These are phyloP conservation scores for Nakazawaea ambrosiae DNA, from an alignment of 805 yeast genomes.

Conservation along the genomic window DNA sequence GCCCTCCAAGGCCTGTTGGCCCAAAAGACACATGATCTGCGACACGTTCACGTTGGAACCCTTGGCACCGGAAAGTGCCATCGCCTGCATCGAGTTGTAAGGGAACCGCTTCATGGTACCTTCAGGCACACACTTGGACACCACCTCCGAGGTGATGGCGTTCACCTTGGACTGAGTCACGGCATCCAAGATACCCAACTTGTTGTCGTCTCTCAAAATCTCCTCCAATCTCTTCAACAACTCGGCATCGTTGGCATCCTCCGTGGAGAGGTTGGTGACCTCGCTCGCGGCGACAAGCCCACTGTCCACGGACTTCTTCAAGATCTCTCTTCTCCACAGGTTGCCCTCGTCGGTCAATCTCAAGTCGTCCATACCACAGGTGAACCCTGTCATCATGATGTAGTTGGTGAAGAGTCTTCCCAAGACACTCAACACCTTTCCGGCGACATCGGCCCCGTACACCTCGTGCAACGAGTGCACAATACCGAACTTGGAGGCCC, in stretches of 20 bases:
- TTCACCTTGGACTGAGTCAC: conserved; percentile 91
- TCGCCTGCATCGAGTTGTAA: conserved; percentile 93
- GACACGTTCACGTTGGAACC: conserved; percentile 98
- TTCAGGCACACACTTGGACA: conserved; percentile 86
- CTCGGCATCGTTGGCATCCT: conserved; percentile 53
- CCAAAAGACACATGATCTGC: conserved; percentile 97
- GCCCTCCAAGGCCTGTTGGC: conserved; percentile 99
- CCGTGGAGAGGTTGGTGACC: conserved; percentile 73
- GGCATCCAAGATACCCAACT: conserved; percentile 91
- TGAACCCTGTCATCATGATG: conserved; percentile 86
- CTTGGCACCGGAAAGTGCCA: conserved; percentile 99
- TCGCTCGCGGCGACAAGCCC: conserved; percentile 94
- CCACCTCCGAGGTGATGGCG: conserved; percentile 89
- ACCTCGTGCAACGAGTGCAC: conserved; percentile 96
- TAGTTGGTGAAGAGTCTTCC: conserved; percentile 94
- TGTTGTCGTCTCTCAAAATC: conserved; percentile 86
- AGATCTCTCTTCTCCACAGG: conserved; percentile 76
- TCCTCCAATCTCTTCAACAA: conserved; percentile 86
- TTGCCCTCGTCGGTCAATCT: conserved; percentile 90
- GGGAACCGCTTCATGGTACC: conserved; percentile 97
- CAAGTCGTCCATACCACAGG: conserved; percentile 99
- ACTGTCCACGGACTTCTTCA: conserved; percentile 67
- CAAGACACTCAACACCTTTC: conserved; percentile 82
- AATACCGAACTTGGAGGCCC: conserved; percentile 94
- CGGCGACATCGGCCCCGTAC: conserved; percentile 87